Conservation (phyloP, 2,329 filamentous ascomycete genomes). For the Geosmithia flava region DNA sequence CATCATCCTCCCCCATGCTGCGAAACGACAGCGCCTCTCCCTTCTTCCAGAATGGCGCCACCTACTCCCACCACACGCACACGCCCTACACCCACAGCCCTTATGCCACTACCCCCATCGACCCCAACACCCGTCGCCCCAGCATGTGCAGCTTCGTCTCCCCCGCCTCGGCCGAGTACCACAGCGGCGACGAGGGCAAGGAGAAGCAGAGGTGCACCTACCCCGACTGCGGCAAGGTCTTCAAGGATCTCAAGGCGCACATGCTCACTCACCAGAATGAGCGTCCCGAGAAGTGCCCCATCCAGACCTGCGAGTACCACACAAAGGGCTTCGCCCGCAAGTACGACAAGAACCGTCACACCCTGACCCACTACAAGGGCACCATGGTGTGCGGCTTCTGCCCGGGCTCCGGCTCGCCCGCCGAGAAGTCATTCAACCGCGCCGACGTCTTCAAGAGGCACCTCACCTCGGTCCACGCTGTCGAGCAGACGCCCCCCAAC, state of each 20-base stretch:
- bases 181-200: conserved; percentile 50
- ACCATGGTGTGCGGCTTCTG: conserved; percentile 97
- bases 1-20: conserved; percentile 34
- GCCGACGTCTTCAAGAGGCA: conserved; percentile 95
- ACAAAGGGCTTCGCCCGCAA: conserved; percentile 86
- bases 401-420: conserved; percentile 73
- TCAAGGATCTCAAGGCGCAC: conserved; percentile 88
- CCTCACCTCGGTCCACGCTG: conserved; percentile 77
- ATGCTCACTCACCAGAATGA: conserved; percentile 90
- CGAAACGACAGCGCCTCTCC: conserved; percentile 53
- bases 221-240: conserved; percentile 71
- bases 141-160: conserved; percentile 62
- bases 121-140: conserved; percentile 40
- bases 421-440: conserved; percentile 91
- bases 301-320: conserved; percentile 84
- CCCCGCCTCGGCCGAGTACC: conserved; percentile 42
- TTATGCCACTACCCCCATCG: conserved; percentile 30
- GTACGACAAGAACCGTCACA: conserved; percentile 94
- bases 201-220: conserved; percentile 67
- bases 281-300: conserved; percentile 88
- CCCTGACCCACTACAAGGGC: conserved; percentile 90
- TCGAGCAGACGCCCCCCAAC: conserved; percentile 88
- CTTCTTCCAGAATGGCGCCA: conserved; percentile 31
- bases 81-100: conserved; percentile 39
- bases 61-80: conserved; percentile 27